Evolutionary conservation across 176 grass and related monocot genomes (phyloP).

Genomic region (Microstegium vimineum): DNA sequence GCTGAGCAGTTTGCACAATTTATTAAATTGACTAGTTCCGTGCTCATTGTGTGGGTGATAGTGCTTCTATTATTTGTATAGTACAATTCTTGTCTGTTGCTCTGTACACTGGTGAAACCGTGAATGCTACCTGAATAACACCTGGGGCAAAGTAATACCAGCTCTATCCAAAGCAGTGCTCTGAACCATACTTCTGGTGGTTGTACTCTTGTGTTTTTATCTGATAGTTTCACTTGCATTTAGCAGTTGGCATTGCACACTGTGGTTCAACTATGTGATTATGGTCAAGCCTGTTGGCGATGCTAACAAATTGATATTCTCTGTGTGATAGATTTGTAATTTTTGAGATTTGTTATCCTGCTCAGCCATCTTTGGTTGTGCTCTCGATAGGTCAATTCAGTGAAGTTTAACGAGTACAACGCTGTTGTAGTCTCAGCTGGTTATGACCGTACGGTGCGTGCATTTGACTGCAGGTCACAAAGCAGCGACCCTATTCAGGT

Average conservation of each 20-base stretch:
- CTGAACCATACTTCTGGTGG: not conserved
- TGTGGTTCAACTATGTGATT: not conserved
- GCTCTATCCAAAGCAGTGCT: not conserved
- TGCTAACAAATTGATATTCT: not conserved
- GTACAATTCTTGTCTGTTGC: not conserved
- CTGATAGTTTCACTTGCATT: slow-evolving; percentile 2
- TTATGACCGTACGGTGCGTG: slow-evolving; percentile 77
- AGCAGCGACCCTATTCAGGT: slow-evolving; percentile 94
- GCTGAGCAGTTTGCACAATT: not conserved
- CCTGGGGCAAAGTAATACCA: not conserved
- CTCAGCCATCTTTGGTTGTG: slow-evolving; percentile 8
- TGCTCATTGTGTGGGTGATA: not conserved
- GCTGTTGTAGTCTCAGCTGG: slow-evolving; percentile 83
- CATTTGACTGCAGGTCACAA: slow-evolving; percentile 93
- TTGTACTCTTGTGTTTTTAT: not conserved
- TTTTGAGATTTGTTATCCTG: not conserved
- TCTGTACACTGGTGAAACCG: not conserved
- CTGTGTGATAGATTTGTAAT: not conserved
- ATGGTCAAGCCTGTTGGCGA: not conserved
- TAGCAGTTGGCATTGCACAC: not conserved
- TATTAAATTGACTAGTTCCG: not conserved
- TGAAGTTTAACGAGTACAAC: slow-evolving; percentile 90
- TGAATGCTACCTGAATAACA: not conserved
- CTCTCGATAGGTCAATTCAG: slow-evolving; percentile 67
- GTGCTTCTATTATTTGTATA: not conserved